Evolutionary conservation across 2,329 filamentous ascomycete species (phyloP).

Genomic region (Ophiobolus disseminans): DNA sequence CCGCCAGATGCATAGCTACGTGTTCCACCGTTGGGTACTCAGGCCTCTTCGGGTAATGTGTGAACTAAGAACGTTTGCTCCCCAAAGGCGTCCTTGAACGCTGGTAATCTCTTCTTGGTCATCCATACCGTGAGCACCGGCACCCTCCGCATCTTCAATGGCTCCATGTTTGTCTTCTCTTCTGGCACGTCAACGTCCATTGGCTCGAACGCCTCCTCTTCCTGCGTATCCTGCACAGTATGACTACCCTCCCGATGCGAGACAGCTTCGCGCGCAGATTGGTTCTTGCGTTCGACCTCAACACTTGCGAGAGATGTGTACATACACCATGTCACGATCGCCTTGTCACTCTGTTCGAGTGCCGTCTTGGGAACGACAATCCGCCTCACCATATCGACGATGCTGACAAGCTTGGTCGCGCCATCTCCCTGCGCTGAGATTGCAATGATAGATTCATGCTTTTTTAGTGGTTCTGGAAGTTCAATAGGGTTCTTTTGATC

Average conservation of each 20-base stretch:
- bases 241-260: too few relatives aligned
- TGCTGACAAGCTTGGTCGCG: constrained; percentile 27
- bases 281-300: constrained; percentile 7
- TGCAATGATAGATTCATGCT: constrained; percentile 16
- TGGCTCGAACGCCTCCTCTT: constrained; percentile 24
- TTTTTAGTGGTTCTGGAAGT: constrained; percentile 11
- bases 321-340: constrained; percentile 21
- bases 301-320: constrained; percentile 27
- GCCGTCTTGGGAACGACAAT: constrained; percentile 12
- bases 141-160: constrained; percentile 8
- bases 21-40: not conserved
- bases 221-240: constrained; percentile 2
- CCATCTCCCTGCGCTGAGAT: constrained; percentile 31
- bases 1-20: not conserved
- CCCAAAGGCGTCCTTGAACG: constrained; percentile 25
- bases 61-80: constrained; percentile 21
- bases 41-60: constrained; percentile 6
- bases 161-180: not conserved
- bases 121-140: constrained; percentile 34
- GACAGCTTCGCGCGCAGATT: not conserved
- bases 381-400: constrained; percentile 27
- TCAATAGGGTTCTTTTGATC: constrained; percentile 13
- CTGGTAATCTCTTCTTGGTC: constrained; percentile 20
- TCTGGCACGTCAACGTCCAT: constrained; percentile 13
- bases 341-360: not conserved